Evolutionary conservation across 148 eudicot species (phyloP), one percentile per base, ranked within the genome.

Genomic region (Spergularia marina): DNA sequence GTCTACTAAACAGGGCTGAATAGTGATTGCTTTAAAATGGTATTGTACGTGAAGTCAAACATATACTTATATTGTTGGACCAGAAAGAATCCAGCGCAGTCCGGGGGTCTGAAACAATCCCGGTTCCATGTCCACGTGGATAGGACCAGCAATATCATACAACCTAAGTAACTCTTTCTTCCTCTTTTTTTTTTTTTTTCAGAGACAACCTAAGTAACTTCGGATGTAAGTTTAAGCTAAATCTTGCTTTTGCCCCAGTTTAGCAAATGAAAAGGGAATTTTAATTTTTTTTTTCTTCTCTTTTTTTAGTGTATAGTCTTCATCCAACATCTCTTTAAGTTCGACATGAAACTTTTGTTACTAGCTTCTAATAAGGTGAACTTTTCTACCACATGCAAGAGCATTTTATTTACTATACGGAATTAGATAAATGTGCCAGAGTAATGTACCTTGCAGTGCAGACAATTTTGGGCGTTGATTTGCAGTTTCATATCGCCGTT

Each of bases 401-500:
- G 34, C 2, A 0, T 30, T 30, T 30, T 30, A 30, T 30, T 30
- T 2, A 14, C 34, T 17, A 30, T 14, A n/a, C 53, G 18, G 11
- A 20, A 25, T 10, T 9, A 12, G 3, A 71, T 7, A 53, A 15
- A 61, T 20, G 2, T 20, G 20, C 30, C 12, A 17, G 10, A 25
- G 40, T 7, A 68, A 1, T 51, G 36, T 75, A 92, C 98, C 98
- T 95, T 95, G 91, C 98, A 95, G 79, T 95, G 98, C 58, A 95
- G 82, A 82, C 98, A 95, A 79, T 95, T 94, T 80, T 95, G 98
- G 81, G 97, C 96, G 82, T 90, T 89, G 62, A 92, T 89, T 73
- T 95, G 97, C 82, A 92, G 89, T 87, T 92, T 95, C 81, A 80
- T 80, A 75, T 89, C 76, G 68, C 94, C 92, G 4, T 77, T 68